Conservation (phyloP, 2,329 filamentous ascomycete species). For the Colletotrichum costaricense region DNA sequence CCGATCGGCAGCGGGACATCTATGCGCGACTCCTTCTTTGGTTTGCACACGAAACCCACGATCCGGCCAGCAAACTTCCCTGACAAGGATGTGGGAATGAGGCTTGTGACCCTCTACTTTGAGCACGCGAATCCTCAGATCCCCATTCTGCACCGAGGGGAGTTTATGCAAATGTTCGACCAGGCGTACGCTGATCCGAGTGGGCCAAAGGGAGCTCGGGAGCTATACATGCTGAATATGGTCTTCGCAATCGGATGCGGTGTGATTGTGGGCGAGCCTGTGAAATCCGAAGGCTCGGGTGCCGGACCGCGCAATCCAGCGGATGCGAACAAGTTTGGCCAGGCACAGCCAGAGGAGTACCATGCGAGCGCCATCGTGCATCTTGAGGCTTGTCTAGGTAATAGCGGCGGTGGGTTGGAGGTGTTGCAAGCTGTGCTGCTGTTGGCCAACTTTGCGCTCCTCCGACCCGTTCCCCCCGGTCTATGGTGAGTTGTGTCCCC, state of each 20-base stretch:
- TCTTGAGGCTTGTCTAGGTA: slow-evolving; percentile 86
- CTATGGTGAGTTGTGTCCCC: slow-evolving; percentile 70
- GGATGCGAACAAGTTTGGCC: slow-evolving; percentile 50
- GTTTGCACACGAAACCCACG: slow-evolving; percentile 89
- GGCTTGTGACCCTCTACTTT: slow-evolving; percentile 87
- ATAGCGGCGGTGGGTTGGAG: slow-evolving; percentile 89
- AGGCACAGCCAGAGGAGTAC: slow-evolving; percentile 91
- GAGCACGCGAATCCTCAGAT: slow-evolving; percentile 97
- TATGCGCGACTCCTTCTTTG: slow-evolving; percentile 97
- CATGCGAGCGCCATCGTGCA: slow-evolving; percentile 95
- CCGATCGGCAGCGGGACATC: slow-evolving; percentile 72
- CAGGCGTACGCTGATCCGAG: slow-evolving; percentile 79
- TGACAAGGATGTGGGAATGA: slow-evolving; percentile 76
- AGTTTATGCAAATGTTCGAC: slow-evolving; percentile 91
- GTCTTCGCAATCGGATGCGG: slow-evolving; percentile 96
- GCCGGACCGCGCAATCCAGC: slow-evolving; percentile 41
- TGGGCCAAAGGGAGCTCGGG: slow-evolving; percentile 76
- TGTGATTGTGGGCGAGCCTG: slow-evolving; percentile 81
- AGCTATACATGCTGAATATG: slow-evolving; percentile 96
- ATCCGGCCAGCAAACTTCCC: slow-evolving; percentile 90
- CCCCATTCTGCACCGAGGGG: slow-evolving; percentile 86
- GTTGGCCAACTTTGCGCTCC: slow-evolving; percentile 88
- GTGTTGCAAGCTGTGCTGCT: slow-evolving; percentile 94
- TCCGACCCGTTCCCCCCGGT: slow-evolving; percentile 91
- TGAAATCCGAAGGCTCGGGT: slow-evolving; percentile 58